A percentile compares a stretch with the other conserved stretches of the same genome.
phyloP scores from a whole-genome alignment of 2,329 filamentous ascomycete genomes.

The Lasiodiplodia sp. region DNA sequence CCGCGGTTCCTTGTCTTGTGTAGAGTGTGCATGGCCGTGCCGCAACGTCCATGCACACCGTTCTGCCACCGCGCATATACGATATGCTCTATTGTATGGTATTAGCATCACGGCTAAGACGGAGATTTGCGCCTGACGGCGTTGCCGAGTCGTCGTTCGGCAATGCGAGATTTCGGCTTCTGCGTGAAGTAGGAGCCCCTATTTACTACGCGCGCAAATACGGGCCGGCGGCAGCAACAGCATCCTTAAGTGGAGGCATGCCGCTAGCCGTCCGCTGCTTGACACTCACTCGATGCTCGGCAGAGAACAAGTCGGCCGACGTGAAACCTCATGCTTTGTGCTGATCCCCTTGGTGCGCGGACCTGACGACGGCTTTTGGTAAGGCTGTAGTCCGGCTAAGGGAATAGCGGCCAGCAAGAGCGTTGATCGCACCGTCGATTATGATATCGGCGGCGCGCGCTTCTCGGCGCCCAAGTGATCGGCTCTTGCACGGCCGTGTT shows the following conservation, averaged over 20 bases:
- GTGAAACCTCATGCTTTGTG: slow-evolving; percentile 3
- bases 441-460: slow-evolving; percentile 12
- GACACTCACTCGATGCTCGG: background rate
- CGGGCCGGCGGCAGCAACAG: background rate
- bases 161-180: slow-evolving; percentile 14
- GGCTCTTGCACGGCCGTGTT: slow-evolving; percentile 3
- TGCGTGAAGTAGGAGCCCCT: background rate
- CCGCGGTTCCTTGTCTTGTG: slow-evolving; percentile 16
- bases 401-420: background rate
- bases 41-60: background rate
- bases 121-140: slow-evolving; percentile 9
- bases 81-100: background rate
- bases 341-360: slow-evolving; percentile 12
- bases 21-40: slow-evolving; percentile 6
- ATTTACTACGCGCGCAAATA: slow-evolving; percentile 17
- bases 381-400: slow-evolving; percentile 2
- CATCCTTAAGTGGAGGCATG: background rate
- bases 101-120: background rate
- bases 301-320: background rate
- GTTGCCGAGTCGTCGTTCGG: background rate
- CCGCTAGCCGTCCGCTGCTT: background rate
- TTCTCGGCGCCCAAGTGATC: slow-evolving; percentile 7
- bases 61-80: background rate
- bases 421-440: slow-evolving; percentile 21
- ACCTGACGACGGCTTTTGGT: slow-evolving; percentile 16